Conservation (phyloP, 371 early-diverging fungal genomes). For the Circinella umbellata region DNA sequence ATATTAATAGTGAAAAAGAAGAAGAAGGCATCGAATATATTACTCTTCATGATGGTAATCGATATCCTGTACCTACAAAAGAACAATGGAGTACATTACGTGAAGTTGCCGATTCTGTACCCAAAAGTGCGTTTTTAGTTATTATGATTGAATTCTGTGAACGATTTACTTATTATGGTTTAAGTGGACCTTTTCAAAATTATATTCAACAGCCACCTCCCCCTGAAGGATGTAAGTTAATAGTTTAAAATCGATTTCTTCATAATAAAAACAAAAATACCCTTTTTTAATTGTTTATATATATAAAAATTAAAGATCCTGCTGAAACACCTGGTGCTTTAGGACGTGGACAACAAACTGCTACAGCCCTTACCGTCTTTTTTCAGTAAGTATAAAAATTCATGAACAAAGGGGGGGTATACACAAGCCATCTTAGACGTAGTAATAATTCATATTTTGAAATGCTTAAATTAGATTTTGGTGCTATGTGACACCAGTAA, state of each 20-base stretch:
- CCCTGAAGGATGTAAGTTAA: conserved; percentile 38
- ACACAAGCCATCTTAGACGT: no score
- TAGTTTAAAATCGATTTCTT: neutral
- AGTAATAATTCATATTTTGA: neutral
- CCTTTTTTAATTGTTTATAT: neutral
- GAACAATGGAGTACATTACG: conserved; percentile 51
- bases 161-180: conserved; percentile 76
- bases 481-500: conserved; percentile 74
- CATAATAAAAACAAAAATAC: neutral
- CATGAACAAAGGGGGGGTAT: no score
- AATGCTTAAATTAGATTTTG: conserved; percentile 51
- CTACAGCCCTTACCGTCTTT: conserved; percentile 74
- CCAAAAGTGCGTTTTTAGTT: conserved; percentile 63
- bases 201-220: conserved; percentile 62
- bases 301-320: conserved; percentile 30
- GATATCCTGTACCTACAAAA: conserved; percentile 48
- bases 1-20: neutral
- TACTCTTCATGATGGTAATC: conserved; percentile 7
- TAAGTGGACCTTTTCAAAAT: conserved; percentile 65
- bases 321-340: conserved; percentile 54
- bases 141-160: conserved; percentile 79
- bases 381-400: conserved; percentile 51
- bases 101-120: conserved; percentile 58
- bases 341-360: conserved; percentile 55
- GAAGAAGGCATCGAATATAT: neutral